Conservation (phyloP, 2,329 filamentous ascomycete genomes). For the Massarina eburnea region DNA sequence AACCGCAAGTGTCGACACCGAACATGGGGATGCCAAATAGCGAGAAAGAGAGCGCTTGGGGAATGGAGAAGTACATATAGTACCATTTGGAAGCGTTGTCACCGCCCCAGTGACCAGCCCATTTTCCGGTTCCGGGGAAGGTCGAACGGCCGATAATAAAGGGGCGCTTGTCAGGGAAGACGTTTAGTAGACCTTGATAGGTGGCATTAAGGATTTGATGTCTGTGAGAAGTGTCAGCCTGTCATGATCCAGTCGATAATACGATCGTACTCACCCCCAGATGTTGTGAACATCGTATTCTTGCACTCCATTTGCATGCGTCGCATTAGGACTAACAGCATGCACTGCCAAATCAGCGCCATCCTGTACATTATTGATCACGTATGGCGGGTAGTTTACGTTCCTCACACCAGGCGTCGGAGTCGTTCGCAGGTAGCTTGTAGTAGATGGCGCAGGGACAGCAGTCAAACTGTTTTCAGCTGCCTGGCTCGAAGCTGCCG, state of each 20-base stretch:
- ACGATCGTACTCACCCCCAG: conserved; percentile 41
- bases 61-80: conserved; percentile 75
- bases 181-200: conserved; percentile 66
- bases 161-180: conserved; percentile 70
- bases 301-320: conserved; percentile 68
- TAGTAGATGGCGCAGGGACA: conserved; percentile 22
- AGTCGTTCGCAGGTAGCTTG: conserved; percentile 58
- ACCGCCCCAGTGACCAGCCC: conserved; percentile 78
- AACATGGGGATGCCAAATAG: conserved; percentile 79
- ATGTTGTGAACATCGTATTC: conserved; percentile 87
- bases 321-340: conserved; percentile 75
- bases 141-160: conserved; percentile 85
- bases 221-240: conserved; percentile 44
- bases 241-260: background rate
- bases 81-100: conserved; percentile 71
- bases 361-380: conserved; percentile 72
- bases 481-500: conserved; percentile 56
- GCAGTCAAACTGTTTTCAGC: conserved; percentile 41
- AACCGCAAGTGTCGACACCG: conserved; percentile 64
- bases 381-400: conserved; percentile 74
- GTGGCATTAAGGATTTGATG: conserved; percentile 77
- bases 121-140: conserved; percentile 74
- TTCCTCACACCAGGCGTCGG: conserved; percentile 66
- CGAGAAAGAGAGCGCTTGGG: conserved; percentile 73
- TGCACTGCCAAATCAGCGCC: conserved; percentile 65